Conservation (phyloP, 2,329 filamentous ascomycete species). For the Tricladium varicosporioides region DNA sequence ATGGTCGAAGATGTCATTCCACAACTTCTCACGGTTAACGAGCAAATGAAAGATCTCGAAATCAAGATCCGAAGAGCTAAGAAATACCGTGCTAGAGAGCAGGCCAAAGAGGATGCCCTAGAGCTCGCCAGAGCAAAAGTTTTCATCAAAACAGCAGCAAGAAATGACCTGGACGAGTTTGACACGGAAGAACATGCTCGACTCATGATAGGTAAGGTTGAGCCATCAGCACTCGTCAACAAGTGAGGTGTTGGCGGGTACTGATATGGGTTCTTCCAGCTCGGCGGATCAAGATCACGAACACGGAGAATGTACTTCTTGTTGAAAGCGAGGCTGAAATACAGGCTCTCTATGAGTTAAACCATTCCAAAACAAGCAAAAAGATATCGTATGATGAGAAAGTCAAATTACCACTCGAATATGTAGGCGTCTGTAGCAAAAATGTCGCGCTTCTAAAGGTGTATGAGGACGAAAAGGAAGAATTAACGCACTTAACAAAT, state of each 20-base stretch:
- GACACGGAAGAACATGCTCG: neutral
- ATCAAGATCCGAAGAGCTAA: conserved; percentile 61
- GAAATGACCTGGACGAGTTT: neutral
- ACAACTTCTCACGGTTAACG: conserved; percentile 53
- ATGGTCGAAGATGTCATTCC: conserved; percentile 58
- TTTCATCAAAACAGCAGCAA: neutral
- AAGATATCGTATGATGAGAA: too few species aligned
- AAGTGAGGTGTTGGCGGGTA: neutral
- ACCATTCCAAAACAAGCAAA: too few species aligned
- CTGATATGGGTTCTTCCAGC: neutral
- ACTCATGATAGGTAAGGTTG: neutral
- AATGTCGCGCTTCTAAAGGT: too few species aligned
- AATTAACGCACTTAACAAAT: too few species aligned
- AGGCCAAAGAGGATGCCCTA: conserved; percentile 1
- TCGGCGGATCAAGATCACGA: too few species aligned
- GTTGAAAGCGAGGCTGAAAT: too few species aligned
- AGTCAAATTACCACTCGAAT: too few species aligned
- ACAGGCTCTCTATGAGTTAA: too few species aligned
- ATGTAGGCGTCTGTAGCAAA: too few species aligned
- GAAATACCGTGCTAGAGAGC: conserved; percentile 35
- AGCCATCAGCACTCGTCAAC: neutral
- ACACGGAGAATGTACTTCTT: too few species aligned
- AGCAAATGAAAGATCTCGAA: conserved; percentile 63
- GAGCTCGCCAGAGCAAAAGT: neutral
- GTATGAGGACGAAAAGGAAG: too few species aligned